Evolutionary conservation across 768 basidiomycete genomes (phyloP).

Genomic region (Boletus sp.): DNA sequence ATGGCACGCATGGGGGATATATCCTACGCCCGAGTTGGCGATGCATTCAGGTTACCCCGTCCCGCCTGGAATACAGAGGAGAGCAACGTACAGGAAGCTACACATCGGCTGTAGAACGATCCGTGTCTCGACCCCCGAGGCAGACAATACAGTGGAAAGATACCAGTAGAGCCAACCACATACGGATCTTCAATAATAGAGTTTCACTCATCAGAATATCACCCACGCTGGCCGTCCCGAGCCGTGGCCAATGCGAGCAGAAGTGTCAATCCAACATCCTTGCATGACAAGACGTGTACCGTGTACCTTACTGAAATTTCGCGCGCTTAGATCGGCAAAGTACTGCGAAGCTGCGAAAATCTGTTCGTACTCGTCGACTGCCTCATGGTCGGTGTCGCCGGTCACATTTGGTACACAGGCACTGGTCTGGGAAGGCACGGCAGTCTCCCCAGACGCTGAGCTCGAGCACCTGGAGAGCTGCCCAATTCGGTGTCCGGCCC

Average conservation of each 20-base stretch:
- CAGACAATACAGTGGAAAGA: not conserved
- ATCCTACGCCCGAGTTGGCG: slow-evolving; percentile 33
- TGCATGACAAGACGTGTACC: too few species aligned
- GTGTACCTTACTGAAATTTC: not conserved
- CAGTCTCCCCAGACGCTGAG: not conserved
- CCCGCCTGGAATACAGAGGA: slow-evolving; percentile 22
- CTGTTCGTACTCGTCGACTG: too few species aligned
- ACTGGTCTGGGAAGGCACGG: not conserved
- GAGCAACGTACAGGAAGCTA: slow-evolving; percentile 2
- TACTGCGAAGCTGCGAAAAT: too few species aligned
- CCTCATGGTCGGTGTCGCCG: not conserved
- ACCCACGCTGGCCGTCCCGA: not conserved
- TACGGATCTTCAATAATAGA: not conserved
- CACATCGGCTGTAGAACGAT: slow-evolving; percentile 1
- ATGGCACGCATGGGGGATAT: slow-evolving; percentile 40
- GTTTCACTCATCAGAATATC: not conserved
- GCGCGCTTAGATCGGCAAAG: not conserved
- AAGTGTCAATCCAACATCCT: too few species aligned
- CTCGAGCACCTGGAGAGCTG: not conserved
- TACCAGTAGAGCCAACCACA: not conserved
- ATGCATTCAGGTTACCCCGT: slow-evolving; percentile 27
- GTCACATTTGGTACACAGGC: not conserved
- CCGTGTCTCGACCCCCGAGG: not conserved
- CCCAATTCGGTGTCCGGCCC: not conserved
- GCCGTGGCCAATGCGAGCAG: too few species aligned